These are phyloP conservation scores for Myxozyma kluyveri DNA, from an alignment of 805 yeast genomes.

Conservation along the genomic window DNA sequence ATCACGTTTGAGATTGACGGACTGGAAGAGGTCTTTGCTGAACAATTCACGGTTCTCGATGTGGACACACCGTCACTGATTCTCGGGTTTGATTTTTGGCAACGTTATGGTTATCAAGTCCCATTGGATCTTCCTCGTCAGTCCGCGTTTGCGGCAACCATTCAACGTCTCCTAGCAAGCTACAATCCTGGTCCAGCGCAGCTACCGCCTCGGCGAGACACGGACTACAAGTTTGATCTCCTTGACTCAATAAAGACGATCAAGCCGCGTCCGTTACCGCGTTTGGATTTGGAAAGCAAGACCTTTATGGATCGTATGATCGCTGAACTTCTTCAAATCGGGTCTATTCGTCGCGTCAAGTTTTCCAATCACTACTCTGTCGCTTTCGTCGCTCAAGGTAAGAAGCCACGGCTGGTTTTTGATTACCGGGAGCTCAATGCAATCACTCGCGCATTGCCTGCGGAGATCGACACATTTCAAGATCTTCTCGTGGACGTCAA, in stretches of 20 bases:
- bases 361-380: neutral
- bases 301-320: neutral
- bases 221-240: neutral
- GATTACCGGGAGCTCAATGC: slow-evolving; percentile 7
- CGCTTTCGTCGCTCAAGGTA: neutral
- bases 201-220: neutral
- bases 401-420: neutral
- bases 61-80: neutral
- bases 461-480: neutral
- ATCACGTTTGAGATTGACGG: neutral
- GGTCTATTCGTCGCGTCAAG: neutral
- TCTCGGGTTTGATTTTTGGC: neutral
- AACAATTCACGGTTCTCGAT: neutral
- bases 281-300: neutral
- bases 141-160: neutral
- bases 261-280: neutral
- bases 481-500: neutral
- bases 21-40: neutral
- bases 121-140: neutral
- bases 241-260: neutral
- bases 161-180: neutral
- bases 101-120: neutral
- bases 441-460: slow-evolving; percentile 1
- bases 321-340: neutral
- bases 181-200: neutral